Evolutionary conservation across 2,329 filamentous ascomycete genomes (phyloP).

Genomic region (Ascochyta clinopodiicola): DNA sequence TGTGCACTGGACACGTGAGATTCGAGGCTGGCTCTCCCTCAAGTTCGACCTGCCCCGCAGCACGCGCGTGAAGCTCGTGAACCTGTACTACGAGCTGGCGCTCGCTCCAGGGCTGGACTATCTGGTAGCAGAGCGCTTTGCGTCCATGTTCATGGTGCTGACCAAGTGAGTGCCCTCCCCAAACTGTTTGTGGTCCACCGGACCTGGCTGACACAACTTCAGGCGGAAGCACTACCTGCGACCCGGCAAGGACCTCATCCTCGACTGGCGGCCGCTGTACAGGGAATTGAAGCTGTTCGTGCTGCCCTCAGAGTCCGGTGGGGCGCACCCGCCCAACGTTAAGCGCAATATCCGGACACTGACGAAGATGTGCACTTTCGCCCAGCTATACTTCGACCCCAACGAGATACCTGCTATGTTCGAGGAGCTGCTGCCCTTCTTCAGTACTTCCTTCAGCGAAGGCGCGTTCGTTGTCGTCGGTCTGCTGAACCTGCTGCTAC

Average conservation of each 20-base stretch:
- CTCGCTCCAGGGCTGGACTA: slow-evolving; percentile 88
- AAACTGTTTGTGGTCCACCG: background rate
- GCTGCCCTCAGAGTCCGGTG: slow-evolving; percentile 78
- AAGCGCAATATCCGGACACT: slow-evolving; percentile 75
- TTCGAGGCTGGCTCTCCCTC: slow-evolving; percentile 91
- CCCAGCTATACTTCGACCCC: slow-evolving; percentile 92
- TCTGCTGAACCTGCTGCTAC: slow-evolving; percentile 83
- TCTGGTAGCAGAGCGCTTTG: slow-evolving; percentile 83
- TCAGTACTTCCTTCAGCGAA: slow-evolving; percentile 90
- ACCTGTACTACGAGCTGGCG: slow-evolving; percentile 92
- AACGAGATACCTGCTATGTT: slow-evolving; percentile 77
- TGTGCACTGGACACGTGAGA: slow-evolving; percentile 95
- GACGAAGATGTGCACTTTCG: slow-evolving; percentile 87
- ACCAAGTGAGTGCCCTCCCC: slow-evolving; percentile 73
- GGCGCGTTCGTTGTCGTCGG: slow-evolving; percentile 93
- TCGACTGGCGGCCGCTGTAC: slow-evolving; percentile 94
- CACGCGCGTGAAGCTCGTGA: slow-evolving; percentile 81
- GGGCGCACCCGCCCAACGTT: slow-evolving; percentile 66
- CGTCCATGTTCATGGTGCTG: slow-evolving; percentile 93
- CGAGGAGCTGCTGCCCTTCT: slow-evolving; percentile 64
- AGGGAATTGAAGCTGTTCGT: slow-evolving; percentile 91
- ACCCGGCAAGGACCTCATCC: slow-evolving; percentile 82
- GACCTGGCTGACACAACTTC: slow-evolving; percentile 35
- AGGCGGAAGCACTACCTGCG: slow-evolving; percentile 96
- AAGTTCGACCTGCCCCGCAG: slow-evolving; percentile 95